Evolutionary conservation across 306 rosid genomes (phyloP).

Genomic region (Rosa multiflora): DNA sequence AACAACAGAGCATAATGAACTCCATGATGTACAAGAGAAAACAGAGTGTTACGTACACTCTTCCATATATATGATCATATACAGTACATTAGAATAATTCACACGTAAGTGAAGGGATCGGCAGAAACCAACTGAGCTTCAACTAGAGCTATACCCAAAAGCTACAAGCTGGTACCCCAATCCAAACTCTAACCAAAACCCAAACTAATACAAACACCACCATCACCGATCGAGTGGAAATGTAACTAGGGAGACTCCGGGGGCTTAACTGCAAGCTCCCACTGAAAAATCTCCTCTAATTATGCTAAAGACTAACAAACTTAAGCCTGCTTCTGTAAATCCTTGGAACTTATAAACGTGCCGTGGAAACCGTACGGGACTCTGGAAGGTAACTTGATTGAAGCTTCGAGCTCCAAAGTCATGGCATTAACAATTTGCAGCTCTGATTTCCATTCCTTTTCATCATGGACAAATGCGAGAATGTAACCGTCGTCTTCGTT

Average conservation of each 20-base stretch:
- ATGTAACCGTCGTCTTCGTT: slow-evolving; percentile 80
- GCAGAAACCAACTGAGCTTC: slow-evolving; percentile 94
- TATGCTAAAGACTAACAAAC: background rate
- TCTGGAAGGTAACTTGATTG: slow-evolving; percentile 73
- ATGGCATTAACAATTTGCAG: slow-evolving; percentile 72
- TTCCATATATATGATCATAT: slow-evolving; percentile 10
- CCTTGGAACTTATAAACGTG: slow-evolving; percentile 67
- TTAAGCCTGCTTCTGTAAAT: slow-evolving; percentile 58
- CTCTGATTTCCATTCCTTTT: slow-evolving; percentile 79
- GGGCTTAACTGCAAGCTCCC: slow-evolving; percentile 73
- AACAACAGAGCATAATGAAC: background rate
- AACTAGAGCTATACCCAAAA: slow-evolving; percentile 48
- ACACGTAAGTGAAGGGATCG: slow-evolving; percentile 47
- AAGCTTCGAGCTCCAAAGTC: slow-evolving; percentile 69
- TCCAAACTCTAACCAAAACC: slow-evolving; percentile 15
- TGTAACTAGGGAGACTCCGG: slow-evolving; percentile 68
- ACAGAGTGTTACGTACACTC: background rate
- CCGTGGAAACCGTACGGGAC: slow-evolving; percentile 99
- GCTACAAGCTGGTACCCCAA: slow-evolving; percentile 69
- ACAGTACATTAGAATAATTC: slow-evolving; percentile 10
- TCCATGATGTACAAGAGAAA: slow-evolving; percentile 1
- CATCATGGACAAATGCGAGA: slow-evolving; percentile 80
- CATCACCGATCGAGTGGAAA: background rate
- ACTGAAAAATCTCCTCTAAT: slow-evolving; percentile 55
- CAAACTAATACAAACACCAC: background rate